phyloP scores from a whole-genome alignment of 2,329 filamentous ascomycete species.

The Apiospora kogelbergensis region DNA sequence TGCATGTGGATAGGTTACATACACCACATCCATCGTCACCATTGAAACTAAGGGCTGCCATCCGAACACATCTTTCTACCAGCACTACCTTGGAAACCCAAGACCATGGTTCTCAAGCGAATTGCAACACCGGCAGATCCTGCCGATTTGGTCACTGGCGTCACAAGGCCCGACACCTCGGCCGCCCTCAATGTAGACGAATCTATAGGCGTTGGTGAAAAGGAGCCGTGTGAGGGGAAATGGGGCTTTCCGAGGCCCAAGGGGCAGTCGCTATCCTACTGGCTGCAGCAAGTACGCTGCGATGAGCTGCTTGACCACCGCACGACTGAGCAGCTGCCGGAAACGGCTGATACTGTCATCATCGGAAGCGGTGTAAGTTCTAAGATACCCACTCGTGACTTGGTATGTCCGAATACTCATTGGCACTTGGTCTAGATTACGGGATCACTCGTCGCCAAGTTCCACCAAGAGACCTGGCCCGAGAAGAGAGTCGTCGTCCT shows the following conservation, averaged over 20 bases:
- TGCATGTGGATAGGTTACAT: background rate
- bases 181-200: background rate
- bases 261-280: slow-evolving; percentile 14
- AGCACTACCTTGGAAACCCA: too few relatives aligned
- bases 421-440: slow-evolving; percentile 12
- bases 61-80: background rate
- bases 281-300: slow-evolving; percentile 11
- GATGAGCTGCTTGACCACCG: slow-evolving; percentile 12
- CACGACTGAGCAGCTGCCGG: slow-evolving; percentile 5
- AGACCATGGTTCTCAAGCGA: background rate
- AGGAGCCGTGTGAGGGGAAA: background rate
- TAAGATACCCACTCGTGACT: too few relatives aligned
- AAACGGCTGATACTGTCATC: slow-evolving; percentile 9
- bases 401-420: background rate
- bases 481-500: slow-evolving; percentile 18
- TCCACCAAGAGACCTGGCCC: slow-evolving; percentile 16
- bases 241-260: slow-evolving; percentile 7
- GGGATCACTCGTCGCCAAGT: slow-evolving; percentile 15
- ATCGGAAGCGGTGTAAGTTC: slow-evolving; percentile 11
- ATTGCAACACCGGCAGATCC: background rate
- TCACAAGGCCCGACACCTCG: background rate
- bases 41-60: background rate
- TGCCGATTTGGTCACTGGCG: background rate
- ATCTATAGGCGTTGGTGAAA: background rate
- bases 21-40: background rate